phyloP scores from a whole-genome alignment of 192 early-diverging fungal species.

The Backusella tarrabulga region DNA sequence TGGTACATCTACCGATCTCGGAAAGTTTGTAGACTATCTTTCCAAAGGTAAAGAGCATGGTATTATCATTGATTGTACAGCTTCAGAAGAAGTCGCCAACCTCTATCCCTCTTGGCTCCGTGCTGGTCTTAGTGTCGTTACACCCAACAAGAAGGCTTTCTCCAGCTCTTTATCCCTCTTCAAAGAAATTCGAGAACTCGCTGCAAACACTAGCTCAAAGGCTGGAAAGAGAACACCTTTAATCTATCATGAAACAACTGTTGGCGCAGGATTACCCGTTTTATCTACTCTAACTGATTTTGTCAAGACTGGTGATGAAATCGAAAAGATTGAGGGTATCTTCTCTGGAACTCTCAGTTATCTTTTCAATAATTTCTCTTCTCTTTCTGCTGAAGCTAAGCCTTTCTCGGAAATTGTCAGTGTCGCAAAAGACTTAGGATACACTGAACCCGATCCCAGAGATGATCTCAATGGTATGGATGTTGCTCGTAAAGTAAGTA shows the following conservation, averaged over 20 bases:
- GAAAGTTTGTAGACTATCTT: slow-evolving; percentile 54
- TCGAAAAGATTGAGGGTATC: slow-evolving; percentile 93
- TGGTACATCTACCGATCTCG: slow-evolving; percentile 46
- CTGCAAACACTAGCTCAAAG: slow-evolving; percentile 24
- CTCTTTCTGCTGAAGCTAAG: slow-evolving; percentile 51
- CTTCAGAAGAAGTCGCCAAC: slow-evolving; percentile 71
- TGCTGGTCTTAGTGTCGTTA: slow-evolving; percentile 83
- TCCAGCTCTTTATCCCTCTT: slow-evolving; percentile 72
- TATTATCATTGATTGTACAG: slow-evolving; percentile 92
- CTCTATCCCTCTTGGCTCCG: slow-evolving; percentile 84
- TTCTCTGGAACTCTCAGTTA: slow-evolving; percentile 97
- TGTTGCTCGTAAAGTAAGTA: slow-evolving; percentile 91
- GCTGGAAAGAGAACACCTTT: slow-evolving; percentile 49
- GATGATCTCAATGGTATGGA: slow-evolving; percentile 99
- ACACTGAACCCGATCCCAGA: slow-evolving; percentile 97
- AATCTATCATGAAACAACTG: slow-evolving; percentile 92
- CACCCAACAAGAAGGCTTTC: slow-evolving; percentile 99
- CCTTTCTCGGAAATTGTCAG: slow-evolving; percentile 88
- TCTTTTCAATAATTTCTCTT: slow-evolving; percentile 97
- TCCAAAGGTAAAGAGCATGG: slow-evolving; percentile 51
- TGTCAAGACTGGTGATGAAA: slow-evolving; percentile 90
- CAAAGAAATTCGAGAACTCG: slow-evolving; percentile 65
- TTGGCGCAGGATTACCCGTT: slow-evolving; percentile 96
- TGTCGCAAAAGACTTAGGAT: slow-evolving; percentile 89
- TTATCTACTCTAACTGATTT: slow-evolving; percentile 88